A percentile compares a stretch with the other conserved stretches of the same genome.
These are phyloP conservation scores for Trichoderma asperelloides DNA, from an alignment of 495 filamentous ascomycete genomes.

Conservation along the genomic window DNA sequence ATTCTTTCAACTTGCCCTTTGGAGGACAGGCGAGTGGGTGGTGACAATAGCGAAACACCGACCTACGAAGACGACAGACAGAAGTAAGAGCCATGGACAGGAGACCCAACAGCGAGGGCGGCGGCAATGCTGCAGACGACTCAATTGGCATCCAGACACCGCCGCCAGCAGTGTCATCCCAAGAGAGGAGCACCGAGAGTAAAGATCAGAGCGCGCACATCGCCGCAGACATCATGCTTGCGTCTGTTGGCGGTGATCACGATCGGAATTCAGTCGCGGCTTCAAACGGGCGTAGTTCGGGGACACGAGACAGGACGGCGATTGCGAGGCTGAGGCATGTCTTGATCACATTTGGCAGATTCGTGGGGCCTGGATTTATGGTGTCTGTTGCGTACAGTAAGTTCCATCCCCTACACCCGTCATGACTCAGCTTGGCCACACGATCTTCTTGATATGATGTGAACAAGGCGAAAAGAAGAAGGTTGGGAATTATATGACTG, in stretches of 20 bases:
- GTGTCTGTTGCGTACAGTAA: slow-evolving; percentile 59
- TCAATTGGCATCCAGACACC: background rate
- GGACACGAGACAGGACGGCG: background rate
- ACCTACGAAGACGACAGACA: background rate
- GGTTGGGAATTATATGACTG: too few species aligned
- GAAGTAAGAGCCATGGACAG: background rate
- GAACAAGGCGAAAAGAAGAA: slow-evolving; percentile 8
- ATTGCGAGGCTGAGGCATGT: slow-evolving; percentile 23
- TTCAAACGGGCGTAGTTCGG: background rate
- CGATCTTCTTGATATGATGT: background rate
- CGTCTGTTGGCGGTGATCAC: background rate
- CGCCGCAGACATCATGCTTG: background rate
- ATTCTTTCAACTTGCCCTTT: background rate
- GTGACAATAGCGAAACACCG: background rate
- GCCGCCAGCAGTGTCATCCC: background rate
- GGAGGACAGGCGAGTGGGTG: background rate
- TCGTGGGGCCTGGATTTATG: slow-evolving; percentile 82
- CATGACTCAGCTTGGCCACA: background rate
- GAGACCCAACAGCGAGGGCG: background rate
- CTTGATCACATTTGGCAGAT: slow-evolving; percentile 58
- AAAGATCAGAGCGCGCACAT: background rate
- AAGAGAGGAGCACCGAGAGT: background rate
- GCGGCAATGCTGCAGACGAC: background rate
- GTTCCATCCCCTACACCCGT: slow-evolving; percentile 8
- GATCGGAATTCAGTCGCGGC: background rate